A percentile compares a stretch with the other conserved stretches of the same genome.
Evolutionary conservation across 495 filamentous ascomycete genomes (phyloP).

Genomic region (Aspergillus ostianus): DNA sequence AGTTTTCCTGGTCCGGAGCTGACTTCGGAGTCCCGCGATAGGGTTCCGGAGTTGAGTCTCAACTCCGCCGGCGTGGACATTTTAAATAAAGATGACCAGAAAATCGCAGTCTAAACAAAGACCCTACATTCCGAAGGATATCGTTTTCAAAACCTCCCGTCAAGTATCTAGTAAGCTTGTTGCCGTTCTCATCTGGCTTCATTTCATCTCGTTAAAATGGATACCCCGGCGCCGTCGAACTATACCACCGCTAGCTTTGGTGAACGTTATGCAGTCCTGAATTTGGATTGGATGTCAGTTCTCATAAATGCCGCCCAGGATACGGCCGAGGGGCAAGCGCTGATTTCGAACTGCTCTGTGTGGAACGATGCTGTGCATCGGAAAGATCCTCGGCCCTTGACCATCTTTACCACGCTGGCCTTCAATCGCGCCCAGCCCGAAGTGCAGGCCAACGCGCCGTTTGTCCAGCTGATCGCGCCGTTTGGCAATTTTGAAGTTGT

Average conservation of each 20-base stretch:
- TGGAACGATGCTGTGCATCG: conserved; percentile 44
- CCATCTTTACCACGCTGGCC: conserved; percentile 42
- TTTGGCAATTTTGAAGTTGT: conserved; percentile 22
- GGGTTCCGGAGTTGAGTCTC: too few relatives aligned
- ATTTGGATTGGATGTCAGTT: conserved; percentile 43
- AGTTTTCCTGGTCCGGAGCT: too few relatives aligned
- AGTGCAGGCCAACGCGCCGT: conserved; percentile 30
- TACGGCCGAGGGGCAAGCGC: conserved; percentile 27
- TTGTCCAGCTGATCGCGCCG: conserved; percentile 25
- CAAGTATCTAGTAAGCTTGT: too few relatives aligned
- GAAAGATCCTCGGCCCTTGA: conserved; percentile 29
- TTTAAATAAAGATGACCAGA: too few relatives aligned
- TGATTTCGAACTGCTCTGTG: conserved; percentile 19
- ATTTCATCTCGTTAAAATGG: too few relatives aligned
- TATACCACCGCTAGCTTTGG: conserved; percentile 27
- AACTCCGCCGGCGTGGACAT: too few relatives aligned
- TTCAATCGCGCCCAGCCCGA: conserved; percentile 34
- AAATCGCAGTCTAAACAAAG: too few relatives aligned
- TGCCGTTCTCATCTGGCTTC: too few relatives aligned
- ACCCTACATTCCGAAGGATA: too few relatives aligned
- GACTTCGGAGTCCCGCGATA: too few relatives aligned
- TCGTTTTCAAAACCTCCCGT: too few relatives aligned
- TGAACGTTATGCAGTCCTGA: conserved; percentile 40
- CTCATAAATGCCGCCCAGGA: conserved; percentile 31
- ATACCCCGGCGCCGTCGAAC: not conserved